A percentile compares a stretch with the other conserved stretches of the same genome.
Evolutionary conservation across 345 rosid genomes (phyloP).

Genomic region (Brassica rapa): DNA sequence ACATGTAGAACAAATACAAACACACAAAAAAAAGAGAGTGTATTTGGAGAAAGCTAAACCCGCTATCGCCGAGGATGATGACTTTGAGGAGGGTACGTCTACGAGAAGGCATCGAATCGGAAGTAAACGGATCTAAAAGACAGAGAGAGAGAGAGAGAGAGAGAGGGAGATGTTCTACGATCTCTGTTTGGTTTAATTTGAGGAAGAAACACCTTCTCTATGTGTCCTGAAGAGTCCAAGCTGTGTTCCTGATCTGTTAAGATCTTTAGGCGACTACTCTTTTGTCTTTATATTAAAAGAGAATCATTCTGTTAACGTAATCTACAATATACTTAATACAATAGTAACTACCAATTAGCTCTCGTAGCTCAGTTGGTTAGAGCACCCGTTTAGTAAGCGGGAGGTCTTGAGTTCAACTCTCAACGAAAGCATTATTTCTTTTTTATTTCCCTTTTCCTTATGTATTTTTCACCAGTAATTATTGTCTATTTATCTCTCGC

Average conservation of each 20-base stretch:
- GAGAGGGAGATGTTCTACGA: not conserved
- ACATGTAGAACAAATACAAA: not conserved
- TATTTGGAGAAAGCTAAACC: conserved; percentile 50
- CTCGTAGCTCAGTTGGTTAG: conserved; percentile 99
- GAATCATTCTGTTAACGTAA: not conserved
- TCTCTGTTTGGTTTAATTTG: conserved; percentile 12
- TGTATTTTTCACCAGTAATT: not conserved
- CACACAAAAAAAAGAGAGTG: not conserved
- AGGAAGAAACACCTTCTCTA: not conserved
- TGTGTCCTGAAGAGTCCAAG: conserved; percentile 21
- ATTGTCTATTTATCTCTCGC: not conserved
- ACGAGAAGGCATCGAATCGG: conserved; percentile 77
- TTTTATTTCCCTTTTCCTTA: not conserved
- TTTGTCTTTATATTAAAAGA: not conserved
- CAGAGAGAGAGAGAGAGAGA: not conserved
- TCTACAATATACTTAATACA: not conserved
- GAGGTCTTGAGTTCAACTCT: conserved; percentile 99
- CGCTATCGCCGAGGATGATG: conserved; percentile 99
- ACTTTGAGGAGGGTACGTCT: conserved; percentile 90
- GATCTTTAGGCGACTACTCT: conserved; percentile 22
- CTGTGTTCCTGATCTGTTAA: conserved; percentile 42
- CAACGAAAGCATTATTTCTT: conserved; percentile 64
- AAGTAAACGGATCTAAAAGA: conserved; percentile 20
- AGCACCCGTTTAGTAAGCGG: conserved; percentile 97
- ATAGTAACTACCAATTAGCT: conserved; percentile 33